Evolutionary conservation across 2,329 filamentous ascomycete genomes (phyloP).

Genomic region (Alternaria tenuissima): DNA sequence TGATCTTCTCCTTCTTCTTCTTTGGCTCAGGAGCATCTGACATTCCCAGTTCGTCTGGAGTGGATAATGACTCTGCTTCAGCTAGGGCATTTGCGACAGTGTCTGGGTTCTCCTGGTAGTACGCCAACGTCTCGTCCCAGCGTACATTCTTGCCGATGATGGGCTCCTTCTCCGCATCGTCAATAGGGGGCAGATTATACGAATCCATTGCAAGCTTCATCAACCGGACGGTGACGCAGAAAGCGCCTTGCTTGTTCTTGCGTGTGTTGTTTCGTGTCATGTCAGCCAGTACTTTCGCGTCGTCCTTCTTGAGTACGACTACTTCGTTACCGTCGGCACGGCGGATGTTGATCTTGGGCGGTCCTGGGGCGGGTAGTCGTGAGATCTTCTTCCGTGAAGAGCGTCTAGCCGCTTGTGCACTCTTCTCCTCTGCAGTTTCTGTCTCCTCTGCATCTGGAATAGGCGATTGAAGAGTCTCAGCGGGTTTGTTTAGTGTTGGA

Average conservation of each 20-base stretch:
- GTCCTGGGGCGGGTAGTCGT: conserved; percentile 44
- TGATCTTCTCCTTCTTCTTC: conserved; percentile 26
- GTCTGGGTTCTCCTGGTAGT: conserved; percentile 53
- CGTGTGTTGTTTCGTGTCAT: conserved; percentile 59
- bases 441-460: conserved; percentile 16
- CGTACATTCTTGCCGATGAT: conserved; percentile 48
- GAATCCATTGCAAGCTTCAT: conserved; percentile 51
- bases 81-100: conserved; percentile 36
- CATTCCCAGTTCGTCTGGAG: conserved; percentile 44
- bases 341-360: conserved; percentile 56
- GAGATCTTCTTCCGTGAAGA: conserved; percentile 47
- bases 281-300: conserved; percentile 58
- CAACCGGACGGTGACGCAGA: conserved; percentile 55
- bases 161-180: conserved; percentile 24
- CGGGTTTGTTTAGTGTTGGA: conserved; percentile 32
- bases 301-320: conserved; percentile 57
- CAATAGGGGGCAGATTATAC: conserved; percentile 22
- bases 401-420: conserved; percentile 36
- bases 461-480: conserved; percentile 28
- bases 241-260: conserved; percentile 59
- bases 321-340: conserved; percentile 53
- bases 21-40: conserved; percentile 33
- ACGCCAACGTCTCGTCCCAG: conserved; percentile 58
- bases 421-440: conserved; percentile 26
- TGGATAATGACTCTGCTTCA: conserved; percentile 42